Evolutionary conservation across 176 grass and related monocot species (phyloP).

Genomic region (Thinopyrum elongatum): DNA sequence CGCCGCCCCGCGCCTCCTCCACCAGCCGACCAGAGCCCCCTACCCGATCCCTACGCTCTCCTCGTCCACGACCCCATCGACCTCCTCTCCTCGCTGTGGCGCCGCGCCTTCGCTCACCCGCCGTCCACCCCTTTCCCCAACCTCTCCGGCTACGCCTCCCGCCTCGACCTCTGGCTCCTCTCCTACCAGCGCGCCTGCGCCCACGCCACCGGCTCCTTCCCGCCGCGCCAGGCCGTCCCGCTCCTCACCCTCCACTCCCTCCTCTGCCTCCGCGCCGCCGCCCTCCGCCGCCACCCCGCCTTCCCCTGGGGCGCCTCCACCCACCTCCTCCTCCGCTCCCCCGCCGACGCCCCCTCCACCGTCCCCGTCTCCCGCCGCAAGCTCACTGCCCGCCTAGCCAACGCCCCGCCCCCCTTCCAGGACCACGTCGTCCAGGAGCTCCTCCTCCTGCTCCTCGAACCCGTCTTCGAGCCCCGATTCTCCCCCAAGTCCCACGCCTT

Average conservation of each 20-base stretch:
- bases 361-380: constrained; percentile 72
- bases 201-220: constrained; percentile 77
- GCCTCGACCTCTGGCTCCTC: constrained; percentile 88
- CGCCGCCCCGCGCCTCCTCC: constrained; percentile 11
- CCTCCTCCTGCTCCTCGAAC: constrained; percentile 83
- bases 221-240: constrained; percentile 55
- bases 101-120: constrained; percentile 62
- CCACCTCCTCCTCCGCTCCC: constrained; percentile 75
- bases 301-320: constrained; percentile 78
- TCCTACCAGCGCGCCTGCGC: constrained; percentile 91
- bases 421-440: constrained; percentile 87
- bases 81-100: constrained; percentile 72
- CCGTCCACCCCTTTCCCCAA: constrained; percentile 53
- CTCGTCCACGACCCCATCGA: constrained; percentile 83
- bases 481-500: constrained; percentile 89
- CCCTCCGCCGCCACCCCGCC: constrained; percentile 53
- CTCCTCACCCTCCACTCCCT: constrained; percentile 73
- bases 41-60: constrained; percentile 64
- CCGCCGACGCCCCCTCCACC: constrained; percentile 63
- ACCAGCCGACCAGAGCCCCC: not conserved
- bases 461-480: constrained; percentile 80
- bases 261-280: constrained; percentile 58
- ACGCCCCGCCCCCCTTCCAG: constrained; percentile 68
- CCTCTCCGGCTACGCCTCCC: constrained; percentile 83
- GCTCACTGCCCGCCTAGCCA: constrained; percentile 55